Base-by-base conservation (phyloP, 352 stramenopile genomes). In the Pythium pyrilobum region DNA sequence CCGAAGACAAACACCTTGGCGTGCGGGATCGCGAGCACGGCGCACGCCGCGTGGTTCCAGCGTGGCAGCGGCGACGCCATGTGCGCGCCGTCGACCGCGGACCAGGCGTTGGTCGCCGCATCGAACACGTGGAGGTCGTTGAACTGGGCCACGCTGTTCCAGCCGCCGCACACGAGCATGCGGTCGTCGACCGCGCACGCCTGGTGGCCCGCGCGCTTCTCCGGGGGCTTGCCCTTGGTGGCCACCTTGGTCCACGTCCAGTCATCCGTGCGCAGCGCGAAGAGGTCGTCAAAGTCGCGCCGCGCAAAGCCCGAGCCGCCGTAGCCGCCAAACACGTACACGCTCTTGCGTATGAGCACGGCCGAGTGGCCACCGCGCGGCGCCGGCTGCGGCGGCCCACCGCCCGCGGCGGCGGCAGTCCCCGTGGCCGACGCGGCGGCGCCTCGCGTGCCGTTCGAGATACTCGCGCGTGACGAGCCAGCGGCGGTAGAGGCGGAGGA, bases 1-100 rank as follows among this genome's bases (percentile, higher is more conserved):
- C 96, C 96, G 67, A 98, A 99, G 16, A 97, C 75, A 63, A 98
- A 98, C 11, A 99, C 76, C 47, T 98, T 98, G 58, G 89, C 95
- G 56, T 98, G 74, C 8, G 96, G 96, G 40, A 99, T 97, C 29
- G 96, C 94, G 23, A 96, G 77, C 20, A 98, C 93, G 12, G 87
- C 89, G 46, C 96, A 93, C 8, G 87, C 81, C 16, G 92, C 74
- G 61, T 98, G 95, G 62, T 98, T 97, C 96, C 96, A 98, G n/a
- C 94, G 84, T n/a, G 85, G 83, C 45, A 88, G 51, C n/a, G 72
- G 62, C 28, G 66, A 83, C 4, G 66, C 77, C 80, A 91, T 90
- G 52, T 89, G 50, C 8, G 36, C 27, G 42, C 78, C 80, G 43
- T 95, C 87, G 12, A 95, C 69, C 23, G 72, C 71, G 25, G 72